Conservation (phyloP, 202 grass and related monocot species). For the Hordeum pubiflorum region DNA sequence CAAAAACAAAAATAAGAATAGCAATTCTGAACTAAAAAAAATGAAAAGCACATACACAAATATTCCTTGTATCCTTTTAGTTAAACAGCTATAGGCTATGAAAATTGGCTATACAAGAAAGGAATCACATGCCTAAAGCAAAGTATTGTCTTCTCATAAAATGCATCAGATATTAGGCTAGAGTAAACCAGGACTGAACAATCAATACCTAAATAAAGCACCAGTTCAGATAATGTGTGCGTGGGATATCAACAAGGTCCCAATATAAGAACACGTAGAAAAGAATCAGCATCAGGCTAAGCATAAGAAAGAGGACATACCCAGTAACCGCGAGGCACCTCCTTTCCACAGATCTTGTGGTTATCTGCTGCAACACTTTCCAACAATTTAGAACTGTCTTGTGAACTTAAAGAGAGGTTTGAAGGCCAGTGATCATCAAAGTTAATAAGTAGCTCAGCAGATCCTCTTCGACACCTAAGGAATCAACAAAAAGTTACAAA, state of each 20-base stretch:
- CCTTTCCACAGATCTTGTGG: constrained; percentile 68
- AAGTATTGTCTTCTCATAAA: not conserved
- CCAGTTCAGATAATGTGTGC: not conserved
- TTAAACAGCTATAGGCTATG: constrained; percentile 1
- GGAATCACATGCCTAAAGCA: not conserved
- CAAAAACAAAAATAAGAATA: constrained; percentile 25
- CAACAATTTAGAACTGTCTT: constrained; percentile 43
- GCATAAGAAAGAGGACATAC: constrained; percentile 40
- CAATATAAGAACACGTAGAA: not conserved
- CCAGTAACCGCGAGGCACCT: constrained; percentile 85
- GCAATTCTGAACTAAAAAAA: not conserved
- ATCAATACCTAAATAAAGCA: not conserved
- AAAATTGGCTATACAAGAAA: not conserved
- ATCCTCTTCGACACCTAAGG: constrained; percentile 80
- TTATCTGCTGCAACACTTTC: constrained; percentile 41
- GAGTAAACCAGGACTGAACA: not conserved
- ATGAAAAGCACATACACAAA: not conserved
- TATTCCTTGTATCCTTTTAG: not conserved
- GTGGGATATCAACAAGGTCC: not conserved
- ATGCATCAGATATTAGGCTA: not conserved
- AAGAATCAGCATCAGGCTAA: not conserved
- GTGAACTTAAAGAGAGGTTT: constrained; percentile 46
- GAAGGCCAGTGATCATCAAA: constrained; percentile 93
- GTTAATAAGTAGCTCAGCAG: constrained; percentile 75
- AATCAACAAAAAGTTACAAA: constrained; percentile 1